Percentiles rank a stretch among this genome's conserved stretches.
Conservation (phyloP, 2,329 filamentous ascomycete species). For the Albophoma yamanashiensis region DNA sequence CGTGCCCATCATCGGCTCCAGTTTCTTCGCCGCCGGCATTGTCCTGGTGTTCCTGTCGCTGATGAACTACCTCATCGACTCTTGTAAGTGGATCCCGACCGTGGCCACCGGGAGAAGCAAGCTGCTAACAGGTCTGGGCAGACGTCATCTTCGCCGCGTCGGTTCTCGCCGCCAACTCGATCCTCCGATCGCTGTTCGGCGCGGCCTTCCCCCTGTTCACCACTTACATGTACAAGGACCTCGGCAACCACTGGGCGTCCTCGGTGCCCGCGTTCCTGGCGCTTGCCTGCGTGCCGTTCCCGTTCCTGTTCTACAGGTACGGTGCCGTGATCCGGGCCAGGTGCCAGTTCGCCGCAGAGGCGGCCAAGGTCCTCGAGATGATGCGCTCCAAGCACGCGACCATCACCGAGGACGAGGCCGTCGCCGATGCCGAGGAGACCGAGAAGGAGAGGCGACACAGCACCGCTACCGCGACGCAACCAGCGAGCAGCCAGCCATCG, state of each 20-base stretch:
- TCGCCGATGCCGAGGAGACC: constrained; percentile 11
- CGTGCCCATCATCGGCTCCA: constrained; percentile 32
- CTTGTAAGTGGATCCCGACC: constrained; percentile 24
- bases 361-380: constrained; percentile 46
- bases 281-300: constrained; percentile 60
- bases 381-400: constrained; percentile 23
- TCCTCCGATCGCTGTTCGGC: constrained; percentile 62
- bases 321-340: constrained; percentile 49
- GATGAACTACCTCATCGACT: constrained; percentile 58
- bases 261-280: constrained; percentile 66
- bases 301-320: constrained; percentile 67
- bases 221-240: constrained; percentile 40
- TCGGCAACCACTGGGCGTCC: constrained; percentile 68
- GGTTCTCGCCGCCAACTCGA: constrained; percentile 60
- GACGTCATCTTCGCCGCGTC: constrained; percentile 68
- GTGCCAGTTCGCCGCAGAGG: constrained; percentile 61
- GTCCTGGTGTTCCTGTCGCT: constrained; percentile 57
- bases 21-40: constrained; percentile 42
- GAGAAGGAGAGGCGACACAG: constrained; percentile 13
- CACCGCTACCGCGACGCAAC: not conserved
- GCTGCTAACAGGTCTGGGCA: constrained; percentile 9
- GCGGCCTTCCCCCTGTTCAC: constrained; percentile 67
- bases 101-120: not conserved
- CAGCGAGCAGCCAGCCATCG: not conserved
- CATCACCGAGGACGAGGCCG: constrained; percentile 17